phyloP scores from a whole-genome alignment of 192 early-diverging fungal genomes.

The Fimicolochytrium jonesii region DNA sequence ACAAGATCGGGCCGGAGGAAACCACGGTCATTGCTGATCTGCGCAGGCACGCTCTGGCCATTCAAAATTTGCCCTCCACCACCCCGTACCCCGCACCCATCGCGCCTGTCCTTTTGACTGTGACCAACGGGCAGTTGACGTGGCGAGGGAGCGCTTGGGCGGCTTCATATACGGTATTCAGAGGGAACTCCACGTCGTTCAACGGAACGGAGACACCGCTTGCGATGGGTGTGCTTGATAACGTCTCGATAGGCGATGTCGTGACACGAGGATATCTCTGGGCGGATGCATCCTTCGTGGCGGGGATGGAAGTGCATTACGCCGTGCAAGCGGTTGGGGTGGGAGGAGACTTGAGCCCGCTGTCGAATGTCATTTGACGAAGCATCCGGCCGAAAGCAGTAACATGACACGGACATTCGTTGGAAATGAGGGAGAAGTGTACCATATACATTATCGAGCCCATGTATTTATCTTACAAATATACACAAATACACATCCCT shows the following conservation, averaged over 20 bases:
- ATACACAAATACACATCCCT: too few relatives aligned
- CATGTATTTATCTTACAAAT: too few relatives aligned
- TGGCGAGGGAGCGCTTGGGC: constrained; percentile 19
- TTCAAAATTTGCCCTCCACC: not conserved
- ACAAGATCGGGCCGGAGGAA: constrained; percentile 7
- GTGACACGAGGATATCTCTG: too few relatives aligned
- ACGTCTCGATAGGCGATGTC: too few relatives aligned
- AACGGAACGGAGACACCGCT: constrained; percentile 9
- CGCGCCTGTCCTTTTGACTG: constrained; percentile 6
- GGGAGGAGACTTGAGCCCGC: not conserved
- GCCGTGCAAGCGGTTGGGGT: constrained; percentile 22
- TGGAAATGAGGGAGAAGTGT: too few relatives aligned
- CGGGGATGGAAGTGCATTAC: too few relatives aligned
- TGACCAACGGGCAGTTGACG: not conserved
- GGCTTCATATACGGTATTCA: constrained; percentile 16
- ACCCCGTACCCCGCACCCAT: not conserved
- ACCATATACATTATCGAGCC: too few relatives aligned
- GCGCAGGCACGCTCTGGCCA: constrained; percentile 1
- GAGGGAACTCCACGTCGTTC: not conserved
- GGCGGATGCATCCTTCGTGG: too few relatives aligned
- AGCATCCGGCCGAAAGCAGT: too few relatives aligned
- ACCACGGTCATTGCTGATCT: constrained; percentile 1
- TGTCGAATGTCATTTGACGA: too few relatives aligned
- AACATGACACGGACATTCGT: too few relatives aligned
- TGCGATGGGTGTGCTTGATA: constrained; percentile 2